Conservation (phyloP, 176 grass and related monocot species). For the Aegilops speltoides region DNA sequence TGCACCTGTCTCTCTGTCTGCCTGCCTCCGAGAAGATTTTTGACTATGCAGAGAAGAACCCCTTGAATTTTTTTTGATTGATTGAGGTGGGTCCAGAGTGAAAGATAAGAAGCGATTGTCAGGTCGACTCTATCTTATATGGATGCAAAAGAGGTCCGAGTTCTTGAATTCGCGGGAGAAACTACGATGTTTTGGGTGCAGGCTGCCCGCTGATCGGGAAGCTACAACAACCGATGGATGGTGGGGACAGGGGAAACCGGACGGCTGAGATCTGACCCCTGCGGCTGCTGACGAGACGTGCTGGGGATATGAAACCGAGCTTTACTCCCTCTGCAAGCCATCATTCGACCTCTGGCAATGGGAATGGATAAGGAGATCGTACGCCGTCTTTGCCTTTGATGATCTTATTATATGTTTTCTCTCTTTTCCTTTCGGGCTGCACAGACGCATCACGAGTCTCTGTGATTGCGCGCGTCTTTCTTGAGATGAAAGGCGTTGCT, state of each 20-base stretch:
- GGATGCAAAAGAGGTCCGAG: neutral
- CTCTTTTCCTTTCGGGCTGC: conserved; percentile 11
- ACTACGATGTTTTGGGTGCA: neutral
- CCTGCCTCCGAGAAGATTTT: neutral
- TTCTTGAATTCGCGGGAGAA: neutral
- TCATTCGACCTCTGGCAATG: neutral
- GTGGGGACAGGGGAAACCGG: neutral
- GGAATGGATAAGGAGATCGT: conserved; percentile 21
- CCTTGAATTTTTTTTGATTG: neutral
- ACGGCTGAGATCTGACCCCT: conserved; percentile 2
- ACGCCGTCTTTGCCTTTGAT: neutral
- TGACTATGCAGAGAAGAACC: neutral
- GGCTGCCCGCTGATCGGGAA: neutral
- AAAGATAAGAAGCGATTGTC: neutral
- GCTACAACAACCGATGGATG: conserved; percentile 35
- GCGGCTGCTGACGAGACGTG: neutral
- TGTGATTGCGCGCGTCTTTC: neutral
- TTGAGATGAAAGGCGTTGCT: neutral
- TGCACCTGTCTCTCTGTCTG: neutral
- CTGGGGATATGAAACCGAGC: neutral
- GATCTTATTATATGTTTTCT: neutral
- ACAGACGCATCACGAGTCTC: conserved; percentile 12
- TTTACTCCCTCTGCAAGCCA: conserved; percentile 11
- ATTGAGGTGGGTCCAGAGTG: neutral
- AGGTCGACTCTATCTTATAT: too few species aligned